phyloP scores from a whole-genome alignment of 352 stramenopile species.

The Globisporangium abappressorium region DNA sequence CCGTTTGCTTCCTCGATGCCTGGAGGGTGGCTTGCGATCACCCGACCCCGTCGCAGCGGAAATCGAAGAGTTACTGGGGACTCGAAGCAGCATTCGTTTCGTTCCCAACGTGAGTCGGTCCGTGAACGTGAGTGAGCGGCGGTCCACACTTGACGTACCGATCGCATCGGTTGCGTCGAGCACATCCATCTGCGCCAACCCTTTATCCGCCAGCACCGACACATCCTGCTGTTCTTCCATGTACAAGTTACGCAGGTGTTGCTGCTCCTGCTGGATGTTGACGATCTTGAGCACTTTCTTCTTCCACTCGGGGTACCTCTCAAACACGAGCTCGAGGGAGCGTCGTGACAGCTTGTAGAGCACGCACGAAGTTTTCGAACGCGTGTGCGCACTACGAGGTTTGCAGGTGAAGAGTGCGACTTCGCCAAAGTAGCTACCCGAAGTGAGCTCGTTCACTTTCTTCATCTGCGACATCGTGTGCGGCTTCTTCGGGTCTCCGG shows the following conservation, averaged over 20 bases:
- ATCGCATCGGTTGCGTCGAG: background rate
- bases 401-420: conserved; percentile 48
- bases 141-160: conserved; percentile 7
- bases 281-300: conserved; percentile 52
- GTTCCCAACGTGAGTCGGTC: background rate
- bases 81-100: background rate
- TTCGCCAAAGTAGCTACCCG: conserved; percentile 58
- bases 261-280: conserved; percentile 47
- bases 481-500: conserved; percentile 23
- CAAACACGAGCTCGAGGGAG: conserved; percentile 59
- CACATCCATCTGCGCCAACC: conserved; percentile 13
- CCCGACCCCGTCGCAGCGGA: conserved; percentile 1
- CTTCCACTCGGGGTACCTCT: conserved; percentile 65
- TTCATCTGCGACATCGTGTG: conserved; percentile 30
- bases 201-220: conserved; percentile 11
- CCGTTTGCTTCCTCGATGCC: background rate
- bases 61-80: conserved; percentile 4
- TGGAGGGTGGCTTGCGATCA: background rate
- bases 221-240: conserved; percentile 58
- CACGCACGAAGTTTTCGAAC: conserved; percentile 52
- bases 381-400: conserved; percentile 40
- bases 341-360: conserved; percentile 48
- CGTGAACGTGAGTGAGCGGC: background rate
- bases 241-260: conserved; percentile 44
- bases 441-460: conserved; percentile 57